Evolutionary conservation across 1,284 basidiomycete species (phyloP).

Genomic region (Marasmius oreades): DNA sequence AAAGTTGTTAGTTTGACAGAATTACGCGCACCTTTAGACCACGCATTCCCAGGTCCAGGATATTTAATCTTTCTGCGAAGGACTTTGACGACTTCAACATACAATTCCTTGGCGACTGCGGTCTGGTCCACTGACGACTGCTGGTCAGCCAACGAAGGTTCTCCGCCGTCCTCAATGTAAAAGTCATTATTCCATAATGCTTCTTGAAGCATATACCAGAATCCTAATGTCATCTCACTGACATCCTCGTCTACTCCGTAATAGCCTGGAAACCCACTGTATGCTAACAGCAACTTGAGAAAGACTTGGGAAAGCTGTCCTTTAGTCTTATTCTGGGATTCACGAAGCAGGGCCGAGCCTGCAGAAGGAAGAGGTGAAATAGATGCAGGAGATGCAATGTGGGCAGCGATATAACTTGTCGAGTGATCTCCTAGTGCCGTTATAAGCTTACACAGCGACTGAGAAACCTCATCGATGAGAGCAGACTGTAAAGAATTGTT

Average conservation of each 20-base stretch:
- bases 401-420: slow-evolving; percentile 70
- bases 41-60: slow-evolving; percentile 50
- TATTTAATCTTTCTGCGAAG: slow-evolving; percentile 74
- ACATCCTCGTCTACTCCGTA: slow-evolving; percentile 82
- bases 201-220: slow-evolving; percentile 90
- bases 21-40: slow-evolving; percentile 60
- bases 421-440: slow-evolving; percentile 83
- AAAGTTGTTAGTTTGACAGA: neutral
- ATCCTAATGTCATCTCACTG: slow-evolving; percentile 81
- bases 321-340: slow-evolving; percentile 29
- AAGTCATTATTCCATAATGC: slow-evolving; percentile 76
- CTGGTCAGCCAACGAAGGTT: slow-evolving; percentile 11
- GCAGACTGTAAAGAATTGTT: slow-evolving; percentile 42
- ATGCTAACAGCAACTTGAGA: slow-evolving; percentile 67
- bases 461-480: slow-evolving; percentile 52
- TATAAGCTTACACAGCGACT: slow-evolving; percentile 76
- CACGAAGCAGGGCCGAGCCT: slow-evolving; percentile 16
- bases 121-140: slow-evolving; percentile 32
- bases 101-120: slow-evolving; percentile 70
- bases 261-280: slow-evolving; percentile 72
- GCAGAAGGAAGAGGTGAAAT: slow-evolving; percentile 23
- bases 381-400: slow-evolving; percentile 47
- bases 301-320: slow-evolving; percentile 66
- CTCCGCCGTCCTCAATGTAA: slow-evolving; percentile 42
- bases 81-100: slow-evolving; percentile 70